Percentiles rank a stretch among this genome's conserved stretches.
phyloP scores from a whole-genome alignment of 495 filamentous ascomycete genomes.

The Penicillium verhagenii region DNA sequence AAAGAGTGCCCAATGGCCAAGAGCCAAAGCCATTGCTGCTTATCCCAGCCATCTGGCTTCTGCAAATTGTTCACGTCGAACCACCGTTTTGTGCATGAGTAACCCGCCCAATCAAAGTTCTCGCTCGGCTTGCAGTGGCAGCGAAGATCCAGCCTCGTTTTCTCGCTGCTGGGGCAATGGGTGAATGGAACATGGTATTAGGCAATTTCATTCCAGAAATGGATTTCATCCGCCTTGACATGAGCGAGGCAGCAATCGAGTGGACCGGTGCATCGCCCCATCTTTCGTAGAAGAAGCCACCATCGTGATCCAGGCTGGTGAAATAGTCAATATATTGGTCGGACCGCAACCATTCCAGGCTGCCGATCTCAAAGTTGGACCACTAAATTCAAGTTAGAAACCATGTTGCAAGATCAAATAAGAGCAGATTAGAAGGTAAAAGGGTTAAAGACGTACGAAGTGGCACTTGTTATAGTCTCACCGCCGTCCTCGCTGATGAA shows the following conservation, averaged over 20 bases:
- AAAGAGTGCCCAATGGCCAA: slow-evolving; percentile 21
- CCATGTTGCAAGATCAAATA: neutral
- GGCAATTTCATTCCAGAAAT: slow-evolving; percentile 98
- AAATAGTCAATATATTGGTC: slow-evolving; percentile 80
- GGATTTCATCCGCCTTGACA: slow-evolving; percentile 90
- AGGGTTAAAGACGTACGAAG: slow-evolving; percentile 62
- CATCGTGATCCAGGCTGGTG: slow-evolving; percentile 71
- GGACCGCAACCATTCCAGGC: slow-evolving; percentile 78
- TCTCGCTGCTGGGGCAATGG: slow-evolving; percentile 88
- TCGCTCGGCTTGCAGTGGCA: slow-evolving; percentile 94
- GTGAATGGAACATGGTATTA: slow-evolving; percentile 99
- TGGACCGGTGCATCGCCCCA: slow-evolving; percentile 93
- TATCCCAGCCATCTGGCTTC: slow-evolving; percentile 80
- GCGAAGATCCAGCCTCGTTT: slow-evolving; percentile 73
- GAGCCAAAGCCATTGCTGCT: slow-evolving; percentile 50
- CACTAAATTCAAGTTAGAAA: slow-evolving; percentile 51
- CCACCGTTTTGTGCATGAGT: slow-evolving; percentile 84
- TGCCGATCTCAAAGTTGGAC: slow-evolving; percentile 92
- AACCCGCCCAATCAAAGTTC: slow-evolving; percentile 99
- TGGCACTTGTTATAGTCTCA: slow-evolving; percentile 94
- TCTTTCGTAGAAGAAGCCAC: slow-evolving; percentile 90
- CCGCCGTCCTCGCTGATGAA: slow-evolving; percentile 92
- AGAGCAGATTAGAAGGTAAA: no score
- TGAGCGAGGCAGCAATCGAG: slow-evolving; percentile 85
- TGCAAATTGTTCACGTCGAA: slow-evolving; percentile 76